phyloP scores from a whole-genome alignment of 345 rosid genomes.

The Firmiana major region DNA sequence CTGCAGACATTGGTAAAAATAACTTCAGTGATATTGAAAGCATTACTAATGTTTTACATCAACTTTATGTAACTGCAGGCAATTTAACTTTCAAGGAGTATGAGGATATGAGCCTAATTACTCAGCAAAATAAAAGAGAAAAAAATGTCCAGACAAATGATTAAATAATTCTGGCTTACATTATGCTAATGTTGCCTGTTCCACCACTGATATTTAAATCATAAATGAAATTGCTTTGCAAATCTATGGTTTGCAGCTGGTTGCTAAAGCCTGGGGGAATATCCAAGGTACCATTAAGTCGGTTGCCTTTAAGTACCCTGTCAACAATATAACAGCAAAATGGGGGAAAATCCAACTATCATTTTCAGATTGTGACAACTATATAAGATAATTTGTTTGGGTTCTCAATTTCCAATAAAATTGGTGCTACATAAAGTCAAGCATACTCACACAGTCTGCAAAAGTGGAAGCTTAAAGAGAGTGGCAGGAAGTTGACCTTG shows the following conservation, averaged over 20 bases:
- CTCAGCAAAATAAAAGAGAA: neutral
- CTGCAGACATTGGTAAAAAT: slow-evolving; percentile 36
- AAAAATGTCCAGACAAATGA: neutral
- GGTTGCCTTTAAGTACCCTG: slow-evolving; percentile 52
- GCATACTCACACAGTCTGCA: slow-evolving; percentile 69
- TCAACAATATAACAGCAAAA: slow-evolving; percentile 9
- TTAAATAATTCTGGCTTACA: slow-evolving; percentile 37
- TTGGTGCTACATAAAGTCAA: neutral
- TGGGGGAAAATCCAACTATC: neutral
- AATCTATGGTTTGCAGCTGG: slow-evolving; percentile 50
- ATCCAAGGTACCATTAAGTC: slow-evolving; percentile 47
- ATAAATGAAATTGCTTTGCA: slow-evolving; percentile 47
- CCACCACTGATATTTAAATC: slow-evolving; percentile 17
- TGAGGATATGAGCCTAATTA: neutral
- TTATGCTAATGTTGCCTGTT: slow-evolving; percentile 21
- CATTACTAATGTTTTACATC: neutral
- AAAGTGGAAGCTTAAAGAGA: slow-evolving; percentile 48
- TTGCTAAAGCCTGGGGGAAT: slow-evolving; percentile 40
- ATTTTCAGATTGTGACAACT: neutral
- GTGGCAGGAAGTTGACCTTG: slow-evolving; percentile 48
- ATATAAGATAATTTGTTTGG: neutral
- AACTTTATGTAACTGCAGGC: neutral
- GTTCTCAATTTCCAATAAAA: neutral
- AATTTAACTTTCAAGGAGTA: neutral
- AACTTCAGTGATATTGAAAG: neutral